Evolutionary conservation across 208 protist species (phyloP).

Genomic region (Novymonas esmeraldas): DNA sequence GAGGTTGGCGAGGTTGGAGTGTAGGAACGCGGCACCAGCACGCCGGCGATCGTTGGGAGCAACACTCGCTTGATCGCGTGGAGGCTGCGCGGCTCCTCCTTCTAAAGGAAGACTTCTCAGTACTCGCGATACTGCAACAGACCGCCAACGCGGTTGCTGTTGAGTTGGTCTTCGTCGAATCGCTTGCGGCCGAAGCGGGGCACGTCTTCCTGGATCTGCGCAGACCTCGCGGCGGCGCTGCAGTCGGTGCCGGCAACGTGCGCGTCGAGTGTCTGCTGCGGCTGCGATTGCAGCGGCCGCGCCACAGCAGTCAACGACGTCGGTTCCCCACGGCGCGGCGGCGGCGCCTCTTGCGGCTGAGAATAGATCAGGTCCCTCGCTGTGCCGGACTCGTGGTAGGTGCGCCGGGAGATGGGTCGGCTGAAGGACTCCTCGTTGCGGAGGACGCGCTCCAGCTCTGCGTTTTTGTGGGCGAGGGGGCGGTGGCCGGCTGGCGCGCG

Average conservation of each 20-base stretch:
- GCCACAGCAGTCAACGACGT: not conserved
- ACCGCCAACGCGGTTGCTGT: constrained; percentile 36
- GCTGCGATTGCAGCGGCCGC: not conserved
- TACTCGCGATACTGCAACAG: constrained; percentile 31
- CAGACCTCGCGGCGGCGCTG: not conserved
- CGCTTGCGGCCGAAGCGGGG: constrained; percentile 51
- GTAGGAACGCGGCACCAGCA: too few species aligned
- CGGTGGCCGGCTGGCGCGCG: constrained; percentile 1
- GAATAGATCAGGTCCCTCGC: constrained; percentile 79
- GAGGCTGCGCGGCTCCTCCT: too few species aligned
- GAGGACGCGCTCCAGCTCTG: constrained; percentile 54
- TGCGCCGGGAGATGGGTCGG: constrained; percentile 51
- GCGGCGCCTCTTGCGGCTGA: constrained; percentile 25
- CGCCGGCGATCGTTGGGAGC: too few species aligned
- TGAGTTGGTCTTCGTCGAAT: constrained; percentile 30
- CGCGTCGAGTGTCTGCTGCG: not conserved
- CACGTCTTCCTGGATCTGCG: constrained; percentile 4
- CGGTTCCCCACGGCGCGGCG: too few species aligned
- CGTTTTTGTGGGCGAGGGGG: constrained; percentile 41
- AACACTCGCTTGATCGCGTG: too few species aligned
- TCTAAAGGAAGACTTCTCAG: too few species aligned
- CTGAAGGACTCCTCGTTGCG: constrained; percentile 68
- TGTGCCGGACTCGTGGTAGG: constrained; percentile 54
- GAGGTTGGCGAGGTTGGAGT: too few species aligned
- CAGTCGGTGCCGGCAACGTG: not conserved